phyloP scores from a whole-genome alignment of 257 asterid genomes.

The Ilex asprella region DNA sequence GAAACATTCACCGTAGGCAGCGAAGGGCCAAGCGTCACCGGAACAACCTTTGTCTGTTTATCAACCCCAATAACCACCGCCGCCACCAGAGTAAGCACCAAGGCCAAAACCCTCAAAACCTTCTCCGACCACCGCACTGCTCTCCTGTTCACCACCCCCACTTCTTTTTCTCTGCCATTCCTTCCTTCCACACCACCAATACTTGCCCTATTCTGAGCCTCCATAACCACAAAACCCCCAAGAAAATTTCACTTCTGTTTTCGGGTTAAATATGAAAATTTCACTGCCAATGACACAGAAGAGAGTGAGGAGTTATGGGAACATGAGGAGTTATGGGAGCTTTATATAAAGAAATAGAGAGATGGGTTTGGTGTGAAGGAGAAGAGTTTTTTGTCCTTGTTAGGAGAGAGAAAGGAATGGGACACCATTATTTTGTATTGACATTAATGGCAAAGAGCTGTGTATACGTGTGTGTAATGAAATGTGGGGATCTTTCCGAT shows the following conservation, averaged over 20 bases:
- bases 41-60: constrained; percentile 25
- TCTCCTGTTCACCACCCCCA: neutral
- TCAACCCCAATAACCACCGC: constrained; percentile 33
- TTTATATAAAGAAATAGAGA: too few species aligned
- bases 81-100: constrained; percentile 31
- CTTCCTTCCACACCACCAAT: neutral
- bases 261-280: too few species aligned
- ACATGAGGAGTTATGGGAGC: too few species aligned
- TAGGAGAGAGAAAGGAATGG: neutral
- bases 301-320: too few species aligned
- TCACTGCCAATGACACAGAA: too few species aligned
- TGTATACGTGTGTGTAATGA: neutral
- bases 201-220: neutral
- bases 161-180: neutral
- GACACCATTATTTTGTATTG: neutral
- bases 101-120: neutral
- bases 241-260: too few species aligned
- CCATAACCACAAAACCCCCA: neutral
- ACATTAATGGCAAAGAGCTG: neutral
- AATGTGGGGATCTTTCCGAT: neutral
- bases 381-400: neutral
- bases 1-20: constrained; percentile 34
- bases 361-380: too few species aligned
- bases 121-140: neutral
- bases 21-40: constrained; percentile 17